Base-by-base conservation (phyloP, 768 basidiomycete genomes). In the Russula abietina region DNA sequence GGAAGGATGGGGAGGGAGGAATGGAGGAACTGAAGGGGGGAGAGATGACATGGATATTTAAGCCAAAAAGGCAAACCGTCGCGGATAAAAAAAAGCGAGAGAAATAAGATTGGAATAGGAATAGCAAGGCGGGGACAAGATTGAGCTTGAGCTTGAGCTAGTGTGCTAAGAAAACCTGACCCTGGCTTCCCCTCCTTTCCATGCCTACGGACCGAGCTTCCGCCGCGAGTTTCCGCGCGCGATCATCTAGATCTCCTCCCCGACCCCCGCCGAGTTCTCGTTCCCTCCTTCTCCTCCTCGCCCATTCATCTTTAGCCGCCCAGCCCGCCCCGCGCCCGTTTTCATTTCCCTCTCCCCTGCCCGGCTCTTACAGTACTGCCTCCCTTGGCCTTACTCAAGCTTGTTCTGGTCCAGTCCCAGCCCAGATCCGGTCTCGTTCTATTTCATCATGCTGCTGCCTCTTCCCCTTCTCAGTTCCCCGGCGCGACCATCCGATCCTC, bases 11-110 rank as follows among this genome's bases (percentile, higher is more conserved):
- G 65, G 61, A 65, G 57, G 69, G 67, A 64, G 66, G 70, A 69
- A 46, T 58, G 36, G 57, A 39, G 41, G 51, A 38, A n/a, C n/a
- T n/a, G n/a, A n/a, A 54, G 36, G 38, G 62, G 61, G 67, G 62
- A 66, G 67, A 59, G 62, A 45, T 38, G 61, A 55, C 57, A 64
- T 64, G 49, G 64, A 59, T 57, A 66, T 65, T 69, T 69, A 63
- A 69, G 59, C 64, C 26, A 54, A 52, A 71, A 69, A 68, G 67
- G 70, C 63, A 60, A 62, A 45, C 61, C 67, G 73, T 74, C 73
- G 73, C 74, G 77, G 73, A 30, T 43, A 46, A 55, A 62, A 62
- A 62, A 33, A 50, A 32, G 26, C 5, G 17, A 57, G 33, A 36
- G 57, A 53, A 46, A 55, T 28, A 26, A 19, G 59, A 30, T 24